Evolutionary conservation across 805 yeast genomes (phyloP).

Genomic region (Yarrowia divulgata): DNA sequence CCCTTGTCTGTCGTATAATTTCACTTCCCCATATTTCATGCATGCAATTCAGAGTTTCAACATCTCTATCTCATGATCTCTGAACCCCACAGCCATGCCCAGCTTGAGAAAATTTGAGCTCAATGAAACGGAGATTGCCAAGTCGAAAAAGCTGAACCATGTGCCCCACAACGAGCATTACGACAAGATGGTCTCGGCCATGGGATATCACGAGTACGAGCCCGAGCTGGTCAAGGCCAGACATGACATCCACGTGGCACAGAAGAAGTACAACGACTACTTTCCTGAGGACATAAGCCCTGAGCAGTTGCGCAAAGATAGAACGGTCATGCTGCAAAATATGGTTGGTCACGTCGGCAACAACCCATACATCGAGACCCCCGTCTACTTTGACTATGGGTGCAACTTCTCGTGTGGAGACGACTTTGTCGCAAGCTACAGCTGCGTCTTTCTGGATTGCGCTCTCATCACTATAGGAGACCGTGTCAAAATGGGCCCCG

Average conservation of each 20-base stretch:
- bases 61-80: neutral
- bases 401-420: conserved; percentile 65
- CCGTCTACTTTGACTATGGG: conserved; percentile 71
- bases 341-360: conserved; percentile 60
- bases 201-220: conserved; percentile 54
- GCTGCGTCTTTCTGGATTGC: conserved; percentile 62
- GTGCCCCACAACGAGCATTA: conserved; percentile 52
- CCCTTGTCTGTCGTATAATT: neutral
- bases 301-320: conserved; percentile 51
- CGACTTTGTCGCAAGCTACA: conserved; percentile 65
- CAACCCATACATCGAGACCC: conserved; percentile 60
- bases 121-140: conserved; percentile 14
- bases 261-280: conserved; percentile 47
- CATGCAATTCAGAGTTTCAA: neutral
- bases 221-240: conserved; percentile 48
- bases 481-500: conserved; percentile 68
- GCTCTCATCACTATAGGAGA: conserved; percentile 68
- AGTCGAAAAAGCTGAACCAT: conserved; percentile 4
- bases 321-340: conserved; percentile 51
- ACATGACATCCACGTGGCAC: conserved; percentile 47
- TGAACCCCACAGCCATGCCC: neutral
- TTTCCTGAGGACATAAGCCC: conserved; percentile 42
- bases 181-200: conserved; percentile 63
- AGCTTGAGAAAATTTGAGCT: conserved; percentile 11
- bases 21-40: neutral